Percentiles rank a stretch among this genome's conserved stretches.
phyloP scores from a whole-genome alignment of 352 stramenopile species.

The Globisporangium uncinulatum region DNA sequence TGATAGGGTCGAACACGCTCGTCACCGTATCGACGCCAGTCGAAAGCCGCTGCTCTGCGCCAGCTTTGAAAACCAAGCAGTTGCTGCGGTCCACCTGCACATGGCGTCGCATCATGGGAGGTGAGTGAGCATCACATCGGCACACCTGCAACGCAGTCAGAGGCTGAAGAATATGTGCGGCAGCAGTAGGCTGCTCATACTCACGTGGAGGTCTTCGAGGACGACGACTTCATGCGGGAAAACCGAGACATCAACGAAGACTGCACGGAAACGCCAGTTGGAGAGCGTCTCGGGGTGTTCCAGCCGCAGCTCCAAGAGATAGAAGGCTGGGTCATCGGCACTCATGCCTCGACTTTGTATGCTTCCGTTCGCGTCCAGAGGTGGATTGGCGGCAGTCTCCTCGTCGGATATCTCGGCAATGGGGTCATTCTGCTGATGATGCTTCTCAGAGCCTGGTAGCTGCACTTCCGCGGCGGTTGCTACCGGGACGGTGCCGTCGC shows the following conservation, averaged over 20 bases:
- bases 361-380: no score
- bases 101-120: neutral
- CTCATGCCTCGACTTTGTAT: neutral
- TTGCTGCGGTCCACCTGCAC: constrained; percentile 38
- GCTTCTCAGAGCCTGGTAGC: no score
- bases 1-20: constrained; percentile 34
- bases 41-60: neutral
- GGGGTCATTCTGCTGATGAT: no score
- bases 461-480: neutral
- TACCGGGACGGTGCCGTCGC: neutral
- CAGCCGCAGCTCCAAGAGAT: constrained; percentile 43
- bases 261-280: constrained; percentile 36
- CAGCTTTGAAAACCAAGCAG: constrained; percentile 29
- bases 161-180: neutral
- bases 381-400: no score
- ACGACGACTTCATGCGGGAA: constrained; percentile 19
- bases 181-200: neutral
- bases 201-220: constrained; percentile 36
- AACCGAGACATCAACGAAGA: constrained; percentile 39
- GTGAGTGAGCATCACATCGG: neutral
- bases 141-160: neutral
- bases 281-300: constrained; percentile 32
- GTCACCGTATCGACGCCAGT: neutral
- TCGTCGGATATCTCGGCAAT: no score
- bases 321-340: constrained; percentile 37